Base-by-base conservation (phyloP, 192 early-diverging fungal species). In the Rhizophagus clarus region DNA sequence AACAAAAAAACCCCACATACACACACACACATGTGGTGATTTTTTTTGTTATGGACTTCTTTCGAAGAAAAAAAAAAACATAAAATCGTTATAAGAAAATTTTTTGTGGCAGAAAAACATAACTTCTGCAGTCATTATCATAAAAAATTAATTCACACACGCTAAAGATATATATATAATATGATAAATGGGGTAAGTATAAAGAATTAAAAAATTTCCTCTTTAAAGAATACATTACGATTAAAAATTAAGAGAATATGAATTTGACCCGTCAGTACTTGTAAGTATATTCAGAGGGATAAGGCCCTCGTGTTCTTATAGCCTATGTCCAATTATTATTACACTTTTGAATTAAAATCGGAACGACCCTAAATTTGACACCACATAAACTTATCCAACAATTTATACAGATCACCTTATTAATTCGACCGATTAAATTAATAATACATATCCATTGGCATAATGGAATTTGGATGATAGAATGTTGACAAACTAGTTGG, bases 81-180 rank as follows among this genome's bases (percentile, higher is more conserved):
- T 11, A 63, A 63, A 63, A 63, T 63, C 62, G 62, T 63, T 24
- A 63, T 20, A 63, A 63, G 26, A 28, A 63, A 29, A 12, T 63
- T 62, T 63, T 63, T 11, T 63, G 24, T 6, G 61, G 62, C 45
- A 47, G 45, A 47, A 63, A 63, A 63, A 14, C 28, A 66, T 64
- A 64, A 64, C 63, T 64, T 64, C 63, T 64, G 63, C 63, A 14
- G 63, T 66, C 63, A 66, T 66, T 66, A 66, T 31, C 24, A 66
- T 66, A 17, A 66, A n/a, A 63, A 31, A 66, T 66, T 51, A 51
- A 17, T 26, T 66, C 63, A 66, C 63, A 66, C 63, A 66, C 63
- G 63, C 63, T 66, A 31, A 15, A 31, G 32, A 20, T 20, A 51
- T 51, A 51, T 51, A 51, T 51, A 51, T 51, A 12, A 51, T 51